Base-by-base conservation (phyloP, 805 yeast genomes). In the Wickerhamomyces pijperi region DNA sequence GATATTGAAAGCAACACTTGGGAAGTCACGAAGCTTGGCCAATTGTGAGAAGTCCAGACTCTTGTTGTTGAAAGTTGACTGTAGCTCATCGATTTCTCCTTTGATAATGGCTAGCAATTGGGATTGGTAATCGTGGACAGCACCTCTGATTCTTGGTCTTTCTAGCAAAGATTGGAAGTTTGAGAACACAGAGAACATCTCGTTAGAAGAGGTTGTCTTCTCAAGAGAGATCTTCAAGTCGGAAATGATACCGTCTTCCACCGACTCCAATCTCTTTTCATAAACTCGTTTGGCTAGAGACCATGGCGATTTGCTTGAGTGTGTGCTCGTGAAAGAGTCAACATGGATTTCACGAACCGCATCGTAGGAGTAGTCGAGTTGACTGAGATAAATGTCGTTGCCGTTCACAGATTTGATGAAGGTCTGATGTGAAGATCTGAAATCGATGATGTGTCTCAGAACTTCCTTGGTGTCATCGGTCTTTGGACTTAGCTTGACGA, bases 91-190 rank as follows among this genome's bases (percentile, higher is more conserved):
- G 3, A 79, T 55, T 36, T 76, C 82, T 1, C 45, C 36, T 42
- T 72, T 73, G 6, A 77, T 69, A 21, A 68, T 64, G 4, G 55
- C 57, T 3, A 79, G 53, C 7, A 82, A 53, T 31, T 64, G 64
- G 1, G 68, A 57, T 46, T 78, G 85, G 45, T 74, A 76, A 40
- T 74, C 80, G 40, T 71, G 76, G 31, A 78, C 59, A 0, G 81
- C 75, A n/a, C 66, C 65, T 36, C 79, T 60, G 11, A 81, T 65
- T 28, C 70, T 61, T 1, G 81, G 76, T 16, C 82, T 63, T 0
- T 56, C 56, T 25, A 79, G 54, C 13, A 82, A 50, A 4, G 70
- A 62, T 29, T 63, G 64, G 47, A 70, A 76, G 31, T 58, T 58
- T 11, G 70, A 67, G 39, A 78, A 72, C 2, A 72, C 65, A 2